A percentile compares a stretch with the other conserved stretches of the same genome.
Evolutionary conservation across 1,139 yeast genomes (phyloP).

Genomic region (Ashbya aceris): DNA sequence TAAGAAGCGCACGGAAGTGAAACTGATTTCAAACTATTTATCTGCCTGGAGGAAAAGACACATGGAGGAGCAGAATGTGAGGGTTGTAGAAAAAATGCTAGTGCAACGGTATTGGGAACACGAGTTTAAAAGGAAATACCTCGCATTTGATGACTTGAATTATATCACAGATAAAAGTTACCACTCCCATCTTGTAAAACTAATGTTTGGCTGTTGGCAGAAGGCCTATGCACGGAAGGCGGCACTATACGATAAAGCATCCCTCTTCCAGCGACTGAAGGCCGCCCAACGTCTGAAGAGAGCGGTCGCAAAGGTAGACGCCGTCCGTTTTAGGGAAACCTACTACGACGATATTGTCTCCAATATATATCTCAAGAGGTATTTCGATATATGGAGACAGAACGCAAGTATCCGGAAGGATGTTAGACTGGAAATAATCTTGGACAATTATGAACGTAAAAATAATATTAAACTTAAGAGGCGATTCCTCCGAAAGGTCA

Average conservation of each 20-base stretch:
- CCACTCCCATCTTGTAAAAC: constrained; percentile 13
- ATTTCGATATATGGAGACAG: constrained; percentile 13
- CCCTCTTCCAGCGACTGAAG: constrained; percentile 7
- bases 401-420: constrained; percentile 7
- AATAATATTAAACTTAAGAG: neutral
- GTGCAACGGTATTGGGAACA: constrained; percentile 4
- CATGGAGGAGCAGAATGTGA: constrained; percentile 7
- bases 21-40: neutral
- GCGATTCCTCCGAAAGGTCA: constrained; percentile 15
- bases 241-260: constrained; percentile 7
- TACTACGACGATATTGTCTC: constrained; percentile 4
- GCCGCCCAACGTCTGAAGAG: constrained; percentile 5
- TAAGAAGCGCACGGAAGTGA: neutral
- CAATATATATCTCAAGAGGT: constrained; percentile 1
- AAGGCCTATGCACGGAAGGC: neutral
- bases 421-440: constrained; percentile 9
- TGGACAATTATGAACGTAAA: constrained; percentile 7
- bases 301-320: neutral
- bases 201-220: constrained; percentile 16
- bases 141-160: constrained; percentile 5
- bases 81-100: constrained; percentile 8
- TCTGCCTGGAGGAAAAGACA: neutral
- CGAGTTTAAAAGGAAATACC: constrained; percentile 2
- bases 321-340: constrained; percentile 7
- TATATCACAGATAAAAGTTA: constrained; percentile 13